Base-by-base conservation (phyloP, 371 early-diverging fungal genomes). In the Mucor sp. region DNA sequence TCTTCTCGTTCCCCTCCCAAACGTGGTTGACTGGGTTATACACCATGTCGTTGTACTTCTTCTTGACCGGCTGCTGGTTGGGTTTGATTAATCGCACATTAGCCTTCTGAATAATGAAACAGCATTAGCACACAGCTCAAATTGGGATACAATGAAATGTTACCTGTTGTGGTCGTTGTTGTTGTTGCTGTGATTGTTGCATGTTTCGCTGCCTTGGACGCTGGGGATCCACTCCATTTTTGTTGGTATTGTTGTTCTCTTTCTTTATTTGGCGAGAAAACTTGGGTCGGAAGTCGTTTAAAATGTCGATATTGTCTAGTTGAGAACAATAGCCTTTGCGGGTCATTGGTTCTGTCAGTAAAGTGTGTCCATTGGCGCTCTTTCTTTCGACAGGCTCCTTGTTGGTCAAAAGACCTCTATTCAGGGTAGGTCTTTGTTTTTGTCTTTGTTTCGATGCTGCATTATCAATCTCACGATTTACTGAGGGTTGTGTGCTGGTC, bases 1-100 rank as follows among this genome's bases (percentile, higher is more conserved):
- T 67, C 3, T 47, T 53, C 39, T 82, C 79, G 37, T 82, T 82
- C 1, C 82, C 82, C 63, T 74, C 67, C 82, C 82, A 82, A 23
- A 30, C 44, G 14, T 66, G 61, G 6, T 25, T 48, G 0, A 15
- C 44, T 21, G 63, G 57, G 44, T 82, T 77, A 60, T 69, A 82
- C 35, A 30, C 66, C 82, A 82, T 82, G 8, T 67, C 66, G 41
- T 78, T 73, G 44, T 67, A 67, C 11, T 74, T 77, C 58, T 75
- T 69, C 33, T 66, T 67, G 17, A 75, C 35, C 1, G 37, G 37
- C 37, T 70, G 67, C 27, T 76, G 67, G 25, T 62, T 58, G 11
- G 72, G 74, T 32, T 63, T 60, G 37, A 80, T 78, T 11, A 78
- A 35, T 19, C 66, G 67, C 28, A 74, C 66, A 35, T 71, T 62